Evolutionary conservation across 2,329 filamentous ascomycete genomes (phyloP).

Genomic region (Pseudocercospora pini-densiflorae): DNA sequence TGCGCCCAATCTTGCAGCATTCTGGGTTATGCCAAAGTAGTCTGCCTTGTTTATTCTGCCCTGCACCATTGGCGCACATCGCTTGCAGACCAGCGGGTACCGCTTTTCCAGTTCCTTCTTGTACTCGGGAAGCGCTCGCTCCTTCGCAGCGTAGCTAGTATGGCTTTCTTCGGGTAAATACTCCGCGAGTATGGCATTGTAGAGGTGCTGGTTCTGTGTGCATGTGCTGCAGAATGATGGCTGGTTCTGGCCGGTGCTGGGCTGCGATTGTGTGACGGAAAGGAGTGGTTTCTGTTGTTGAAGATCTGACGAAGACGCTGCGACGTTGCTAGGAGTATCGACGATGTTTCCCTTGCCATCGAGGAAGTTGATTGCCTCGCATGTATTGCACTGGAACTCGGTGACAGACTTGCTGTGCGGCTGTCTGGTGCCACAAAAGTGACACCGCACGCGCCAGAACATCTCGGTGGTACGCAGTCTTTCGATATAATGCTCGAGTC

Average conservation of each 20-base stretch:
- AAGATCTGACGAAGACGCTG: constrained; percentile 27
- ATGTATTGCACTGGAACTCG: constrained; percentile 75
- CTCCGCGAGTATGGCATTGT: constrained; percentile 75
- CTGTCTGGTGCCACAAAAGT: constrained; percentile 79
- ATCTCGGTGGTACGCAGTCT: constrained; percentile 19
- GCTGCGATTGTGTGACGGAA: constrained; percentile 32
- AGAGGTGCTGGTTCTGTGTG: constrained; percentile 84
- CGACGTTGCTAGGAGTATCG: constrained; percentile 72
- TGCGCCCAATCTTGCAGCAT: constrained; percentile 68
- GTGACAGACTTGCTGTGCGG: constrained; percentile 63
- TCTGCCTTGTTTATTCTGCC: constrained; percentile 38
- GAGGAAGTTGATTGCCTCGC: constrained; percentile 86
- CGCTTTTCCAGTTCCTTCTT: constrained; percentile 74
- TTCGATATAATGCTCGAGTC: neutral
- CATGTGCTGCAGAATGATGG: constrained; percentile 75
- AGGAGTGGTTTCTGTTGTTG: constrained; percentile 21
- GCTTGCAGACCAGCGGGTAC: constrained; percentile 86
- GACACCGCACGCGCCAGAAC: constrained; percentile 59
- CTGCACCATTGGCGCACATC: constrained; percentile 77
- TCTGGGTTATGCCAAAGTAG: constrained; percentile 38
- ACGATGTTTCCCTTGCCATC: constrained; percentile 91
- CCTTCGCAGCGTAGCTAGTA: constrained; percentile 70
- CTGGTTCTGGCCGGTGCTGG: constrained; percentile 43
- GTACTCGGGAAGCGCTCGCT: constrained; percentile 71
- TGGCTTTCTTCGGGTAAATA: constrained; percentile 73